Evolutionary conservation across 164 flowering plant genomes (phyloP), one percentile per base, ranked within the genome.

Genomic region (Nymphaea colorata): DNA sequence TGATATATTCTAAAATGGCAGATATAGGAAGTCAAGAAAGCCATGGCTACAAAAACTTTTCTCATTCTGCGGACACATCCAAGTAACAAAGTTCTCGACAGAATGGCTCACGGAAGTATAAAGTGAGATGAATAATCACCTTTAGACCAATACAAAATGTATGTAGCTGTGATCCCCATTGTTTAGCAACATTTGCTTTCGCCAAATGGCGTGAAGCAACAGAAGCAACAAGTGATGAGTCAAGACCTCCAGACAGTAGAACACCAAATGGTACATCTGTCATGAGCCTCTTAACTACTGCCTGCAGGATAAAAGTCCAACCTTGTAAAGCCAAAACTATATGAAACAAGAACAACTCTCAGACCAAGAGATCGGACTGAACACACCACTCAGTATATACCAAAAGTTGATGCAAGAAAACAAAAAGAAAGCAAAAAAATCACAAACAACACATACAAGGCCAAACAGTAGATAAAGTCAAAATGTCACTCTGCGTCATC

Each of bases 201-300:
- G 78, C 82, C 83, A 93, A 68, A 69, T 89, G 69, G 51, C 98
- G 97, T 14, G 86, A 81, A 66, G 97, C 94, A 67, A 93, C 94
- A 70, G 98, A 82, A 77, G 98, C 98, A 76, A 93, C 98, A 73
- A 93, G 94, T 47, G 97, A 93, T 59, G 98, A 93, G 75, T 93
- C 98, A 67, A 93, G 81, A 61, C 98, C 98, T 74, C 98, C 98
- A 71, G 97, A 93, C 67, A 93, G 71, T 71, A 93, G 97, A 10
- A 93, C 98, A 69, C 98, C 98, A 80, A 93, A 93, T 64, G 98
- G 98, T 15, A 93, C 98, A 87, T 93, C 98, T 6, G 98, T 83
- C 98, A 93, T 93, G 44, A 93, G 89, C 75, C 98, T 83, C 82
- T 93, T 93, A 43, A 78, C 12, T 47, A 93, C 98, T 78, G 98